Conservation (phyloP, 768 basidiomycete genomes). For the Agaricus blazei region DNA sequence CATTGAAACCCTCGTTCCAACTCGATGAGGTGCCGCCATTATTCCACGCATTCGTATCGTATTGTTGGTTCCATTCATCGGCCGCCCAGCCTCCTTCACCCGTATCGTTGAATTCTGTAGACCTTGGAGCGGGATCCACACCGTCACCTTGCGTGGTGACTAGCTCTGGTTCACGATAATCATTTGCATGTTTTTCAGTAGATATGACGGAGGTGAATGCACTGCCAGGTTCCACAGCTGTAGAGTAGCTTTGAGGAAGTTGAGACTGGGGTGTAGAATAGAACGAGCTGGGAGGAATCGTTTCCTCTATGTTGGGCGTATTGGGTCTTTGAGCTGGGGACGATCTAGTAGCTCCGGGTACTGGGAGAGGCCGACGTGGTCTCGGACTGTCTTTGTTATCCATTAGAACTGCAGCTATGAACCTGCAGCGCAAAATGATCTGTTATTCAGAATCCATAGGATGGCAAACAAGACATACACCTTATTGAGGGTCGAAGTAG, state of each 20-base stretch:
- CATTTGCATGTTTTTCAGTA: constrained; percentile 21
- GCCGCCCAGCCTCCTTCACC: constrained; percentile 9
- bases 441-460: not conserved
- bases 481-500: constrained; percentile 5
- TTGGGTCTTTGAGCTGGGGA: constrained; percentile 32
- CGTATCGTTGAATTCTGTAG: constrained; percentile 31
- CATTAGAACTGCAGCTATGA: constrained; percentile 26
- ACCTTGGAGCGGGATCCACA: constrained; percentile 29
- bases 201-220: constrained; percentile 33
- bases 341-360: constrained; percentile 28
- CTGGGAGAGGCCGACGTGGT: constrained; percentile 42
- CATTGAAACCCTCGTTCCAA: constrained; percentile 16
- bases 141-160: constrained; percentile 39
- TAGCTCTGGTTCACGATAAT: constrained; percentile 54
- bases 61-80: constrained; percentile 15
- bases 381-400: constrained; percentile 42
- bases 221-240: constrained; percentile 36
- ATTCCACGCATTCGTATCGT: constrained; percentile 14
- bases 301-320: constrained; percentile 28
- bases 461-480: constrained; percentile 8
- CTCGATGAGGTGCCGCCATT: not conserved
- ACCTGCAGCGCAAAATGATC: not conserved
- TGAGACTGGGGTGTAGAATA: constrained; percentile 28
- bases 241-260: constrained; percentile 32
- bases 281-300: constrained; percentile 22